phyloP scores from a whole-genome alignment of 2,329 filamentous ascomycete genomes.

The Cladosporium phlei region DNA sequence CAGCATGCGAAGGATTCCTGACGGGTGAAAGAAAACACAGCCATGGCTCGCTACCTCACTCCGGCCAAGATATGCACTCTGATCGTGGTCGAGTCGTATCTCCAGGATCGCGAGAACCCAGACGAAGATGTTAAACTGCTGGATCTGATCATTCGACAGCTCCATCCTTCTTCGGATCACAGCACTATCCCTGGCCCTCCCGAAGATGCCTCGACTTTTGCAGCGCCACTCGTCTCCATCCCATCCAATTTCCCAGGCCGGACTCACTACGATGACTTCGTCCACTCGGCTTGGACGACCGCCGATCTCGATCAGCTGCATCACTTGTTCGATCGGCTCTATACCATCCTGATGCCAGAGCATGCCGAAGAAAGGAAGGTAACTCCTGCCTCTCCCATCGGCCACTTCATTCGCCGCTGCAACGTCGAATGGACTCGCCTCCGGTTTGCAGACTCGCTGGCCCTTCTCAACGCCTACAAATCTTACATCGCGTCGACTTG shows the following conservation, averaged over 20 bases:
- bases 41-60: slow-evolving; percentile 79
- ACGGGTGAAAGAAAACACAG: slow-evolving; percentile 1
- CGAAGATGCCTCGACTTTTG: slow-evolving; percentile 40
- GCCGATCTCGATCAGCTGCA: slow-evolving; percentile 78
- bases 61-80: slow-evolving; percentile 82
- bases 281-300: slow-evolving; percentile 76
- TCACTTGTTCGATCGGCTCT: slow-evolving; percentile 55
- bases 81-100: slow-evolving; percentile 74
- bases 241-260: slow-evolving; percentile 59
- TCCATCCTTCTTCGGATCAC: slow-evolving; percentile 17
- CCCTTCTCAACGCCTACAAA: slow-evolving; percentile 78
- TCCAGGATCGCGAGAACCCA: slow-evolving; percentile 4
- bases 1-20: slow-evolving; percentile 16
- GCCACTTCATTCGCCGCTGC: slow-evolving; percentile 71
- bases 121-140: slow-evolving; percentile 47
- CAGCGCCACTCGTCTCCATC: slow-evolving; percentile 10
- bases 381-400: slow-evolving; percentile 67
- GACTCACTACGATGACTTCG: slow-evolving; percentile 81
- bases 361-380: slow-evolving; percentile 48
- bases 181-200: slow-evolving; percentile 39
- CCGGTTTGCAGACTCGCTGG: slow-evolving; percentile 71
- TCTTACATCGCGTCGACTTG: slow-evolving; percentile 49
- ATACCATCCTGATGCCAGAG: slow-evolving; percentile 32
- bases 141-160: slow-evolving; percentile 61
- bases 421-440: slow-evolving; percentile 75